A percentile compares a stretch with the other conserved stretches of the same genome.
Conservation (phyloP, 192 early-diverging fungal genomes). For the Pilaira anomala region DNA sequence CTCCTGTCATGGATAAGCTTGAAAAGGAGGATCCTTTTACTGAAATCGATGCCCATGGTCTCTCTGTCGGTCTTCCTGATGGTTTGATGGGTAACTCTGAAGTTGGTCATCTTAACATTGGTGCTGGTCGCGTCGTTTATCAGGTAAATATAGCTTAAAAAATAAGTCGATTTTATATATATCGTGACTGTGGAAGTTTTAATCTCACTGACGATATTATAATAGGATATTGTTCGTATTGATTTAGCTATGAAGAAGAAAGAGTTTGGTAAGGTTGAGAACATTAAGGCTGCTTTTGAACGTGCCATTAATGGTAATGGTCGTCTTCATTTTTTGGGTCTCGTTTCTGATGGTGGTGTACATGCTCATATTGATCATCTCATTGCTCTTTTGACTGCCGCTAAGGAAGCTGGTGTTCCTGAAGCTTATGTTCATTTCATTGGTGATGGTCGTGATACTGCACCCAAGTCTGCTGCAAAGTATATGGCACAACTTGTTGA, state of each 20-base stretch:
- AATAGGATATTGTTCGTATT: conserved; percentile 96
- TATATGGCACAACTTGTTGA: conserved; percentile 79
- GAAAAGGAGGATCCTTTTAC: conserved; percentile 72
- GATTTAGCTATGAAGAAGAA: conserved; percentile 88
- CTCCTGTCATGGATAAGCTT: conserved; percentile 88
- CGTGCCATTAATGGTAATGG: conserved; percentile 81
- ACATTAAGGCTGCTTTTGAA: conserved; percentile 80
- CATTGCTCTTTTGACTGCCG: conserved; percentile 74
- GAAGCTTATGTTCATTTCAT: conserved; percentile 93
- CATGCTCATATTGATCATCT: conserved; percentile 95
- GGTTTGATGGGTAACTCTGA: conserved; percentile 99
- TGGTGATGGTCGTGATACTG: conserved; percentile 96
- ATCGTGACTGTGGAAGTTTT: conserved; percentile 4
- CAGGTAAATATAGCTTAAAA: conserved; percentile 55
- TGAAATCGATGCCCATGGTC: conserved; percentile 88
- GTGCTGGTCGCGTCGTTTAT: conserved; percentile 97
- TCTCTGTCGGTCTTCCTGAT: conserved; percentile 94
- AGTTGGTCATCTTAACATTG: conserved; percentile 99
- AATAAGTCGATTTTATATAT: conserved; percentile 1
- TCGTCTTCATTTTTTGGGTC: conserved; percentile 90
- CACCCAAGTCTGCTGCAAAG: conserved; percentile 78
- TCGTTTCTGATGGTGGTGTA: conserved; percentile 98
- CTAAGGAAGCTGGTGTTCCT: conserved; percentile 82
- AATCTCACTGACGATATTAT: background rate
- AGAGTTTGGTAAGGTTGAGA: conserved; percentile 67